Evolutionary conservation across 2,329 filamentous ascomycete species (phyloP), one percentile per base, ranked within the genome.

Genomic region (Metarhizium robertsii): DNA sequence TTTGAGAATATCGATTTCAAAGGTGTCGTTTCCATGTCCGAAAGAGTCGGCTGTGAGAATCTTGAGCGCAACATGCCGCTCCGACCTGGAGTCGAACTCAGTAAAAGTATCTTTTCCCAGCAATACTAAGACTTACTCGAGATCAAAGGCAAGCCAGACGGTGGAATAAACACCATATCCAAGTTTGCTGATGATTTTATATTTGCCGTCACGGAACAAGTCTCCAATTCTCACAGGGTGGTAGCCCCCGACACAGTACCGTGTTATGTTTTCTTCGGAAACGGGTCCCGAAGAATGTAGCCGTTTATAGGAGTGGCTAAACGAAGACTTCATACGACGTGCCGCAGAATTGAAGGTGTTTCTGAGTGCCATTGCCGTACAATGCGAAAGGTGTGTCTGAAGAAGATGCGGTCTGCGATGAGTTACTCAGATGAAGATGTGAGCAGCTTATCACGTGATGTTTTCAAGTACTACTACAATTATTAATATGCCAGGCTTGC

Each of bases 51-150:
- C 58, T 2, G 59, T 61, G 20, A 67, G 61, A 6, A 67, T 56
- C 50, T 69, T 68, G 16, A 69, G 48, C 0, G 65, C 67, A 18
- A 65, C 59, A 34, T 68, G 62, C 43, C 49, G 57, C 50, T 58
- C 58, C 11, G 29, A 30, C 38, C 55, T 57, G 29, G 51, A n/a
- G 18, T 32, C 6, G 29, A 7, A 18, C 51, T 11, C 36, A 32
- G n/a, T 13, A 8, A 50, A 42, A 43, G 8, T 11, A 16, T 20
- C 32, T 2, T 38, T 50, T 5, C 20, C 2, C n/a, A 13, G 56
- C 55, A 16, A 20, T 45, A n/a, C 14, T 10, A 50, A 16, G 20
- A 55, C 59, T 53, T 43, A 61, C 63, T 55, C 29, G 2, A 46
- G 6, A 34, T 62, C 54, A 14, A 42, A 53, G 11, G 60, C 65